Percentiles rank a stretch among this genome's conserved stretches.
Conservation (phyloP, 805 yeast genomes). For the Wickerhamiella sorbophila region DNA sequence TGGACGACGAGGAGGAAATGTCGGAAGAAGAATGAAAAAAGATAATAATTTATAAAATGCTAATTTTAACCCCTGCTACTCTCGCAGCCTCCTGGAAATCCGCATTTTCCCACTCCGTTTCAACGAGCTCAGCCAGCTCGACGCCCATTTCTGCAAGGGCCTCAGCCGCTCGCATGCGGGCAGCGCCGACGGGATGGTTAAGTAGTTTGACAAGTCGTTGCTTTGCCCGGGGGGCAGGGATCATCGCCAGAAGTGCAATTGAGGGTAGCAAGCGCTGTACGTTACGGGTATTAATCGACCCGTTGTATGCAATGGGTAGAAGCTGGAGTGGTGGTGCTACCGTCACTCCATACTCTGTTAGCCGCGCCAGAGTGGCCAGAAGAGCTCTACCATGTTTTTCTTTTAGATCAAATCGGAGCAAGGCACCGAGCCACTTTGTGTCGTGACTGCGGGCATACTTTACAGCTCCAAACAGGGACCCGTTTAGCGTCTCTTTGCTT, state of each 20-base stretch:
- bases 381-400: neutral
- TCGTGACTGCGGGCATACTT: neutral
- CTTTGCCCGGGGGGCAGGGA: conserved; percentile 19
- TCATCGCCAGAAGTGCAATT: conserved; percentile 31
- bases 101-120: conserved; percentile 11
- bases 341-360: conserved; percentile 14
- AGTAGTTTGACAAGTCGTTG: conserved; percentile 22
- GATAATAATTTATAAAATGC: neutral
- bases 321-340: conserved; percentile 21
- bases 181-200: conserved; percentile 23
- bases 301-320: conserved; percentile 38
- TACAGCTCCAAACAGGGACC: neutral
- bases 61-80: neutral
- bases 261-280: conserved; percentile 28
- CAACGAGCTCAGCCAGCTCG: conserved; percentile 4
- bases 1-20: conserved; percentile 13
- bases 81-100: neutral
- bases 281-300: conserved; percentile 38
- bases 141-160: conserved; percentile 28
- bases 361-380: conserved; percentile 7
- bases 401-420: neutral
- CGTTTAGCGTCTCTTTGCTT: conserved; percentile 1
- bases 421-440: neutral
- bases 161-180: conserved; percentile 30
- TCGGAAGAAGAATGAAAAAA: conserved; percentile 14